Percentiles rank a stretch among this genome's conserved stretches.
phyloP scores from a whole-genome alignment of 2,329 filamentous ascomycete species.

The Leptographium lundbergii region DNA sequence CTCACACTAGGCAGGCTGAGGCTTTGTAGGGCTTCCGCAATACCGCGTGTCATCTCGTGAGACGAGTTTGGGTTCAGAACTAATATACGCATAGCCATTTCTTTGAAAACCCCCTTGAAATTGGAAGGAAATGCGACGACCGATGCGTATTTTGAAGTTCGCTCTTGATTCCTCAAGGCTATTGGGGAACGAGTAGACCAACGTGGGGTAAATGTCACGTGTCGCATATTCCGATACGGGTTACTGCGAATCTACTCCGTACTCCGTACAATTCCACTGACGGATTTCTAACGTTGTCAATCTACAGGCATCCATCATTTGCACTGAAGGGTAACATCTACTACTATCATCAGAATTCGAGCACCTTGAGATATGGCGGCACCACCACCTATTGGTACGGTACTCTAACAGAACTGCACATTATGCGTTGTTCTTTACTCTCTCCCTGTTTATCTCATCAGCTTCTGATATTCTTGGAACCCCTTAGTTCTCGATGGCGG shows the following conservation, averaged over 20 bases:
- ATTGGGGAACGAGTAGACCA: too few relatives aligned
- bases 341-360: not conserved
- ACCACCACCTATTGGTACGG: constrained; percentile 41
- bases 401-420: not conserved
- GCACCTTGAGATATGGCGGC: constrained; percentile 27
- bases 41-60: constrained; percentile 53
- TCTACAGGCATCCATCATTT: constrained; percentile 12
- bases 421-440: too few relatives aligned
- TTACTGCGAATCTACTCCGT: not conserved
- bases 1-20: constrained; percentile 26
- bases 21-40: constrained; percentile 36
- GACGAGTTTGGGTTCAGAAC: constrained; percentile 75
- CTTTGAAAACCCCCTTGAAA: not conserved
- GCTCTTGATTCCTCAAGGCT: not conserved
- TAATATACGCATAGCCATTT: constrained; percentile 37
- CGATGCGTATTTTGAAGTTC: too few relatives aligned
- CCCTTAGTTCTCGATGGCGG: constrained; percentile 89
- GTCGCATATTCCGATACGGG: not conserved
- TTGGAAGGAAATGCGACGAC: too few relatives aligned
- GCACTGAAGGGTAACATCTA: not conserved
- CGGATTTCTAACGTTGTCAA: not conserved
- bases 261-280: not conserved
- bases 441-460: not conserved
- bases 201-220: not conserved
- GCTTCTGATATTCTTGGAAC: not conserved